These are phyloP conservation scores for Spirogloea muscicola DNA, from an alignment of 139 green algal genomes.

Conservation along the genomic window DNA sequence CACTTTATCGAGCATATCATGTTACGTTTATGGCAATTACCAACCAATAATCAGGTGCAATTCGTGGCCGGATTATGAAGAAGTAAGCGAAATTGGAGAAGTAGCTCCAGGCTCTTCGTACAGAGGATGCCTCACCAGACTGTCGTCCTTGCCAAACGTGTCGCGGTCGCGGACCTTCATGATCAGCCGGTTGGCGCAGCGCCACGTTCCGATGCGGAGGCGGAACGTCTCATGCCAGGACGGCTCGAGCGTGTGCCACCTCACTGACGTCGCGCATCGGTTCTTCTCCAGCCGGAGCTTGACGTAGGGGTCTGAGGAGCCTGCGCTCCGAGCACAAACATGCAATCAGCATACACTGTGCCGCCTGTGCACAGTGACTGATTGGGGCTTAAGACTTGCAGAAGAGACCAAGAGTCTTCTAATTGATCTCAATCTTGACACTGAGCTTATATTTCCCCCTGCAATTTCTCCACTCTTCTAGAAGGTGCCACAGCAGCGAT, in stretches of 20 bases:
- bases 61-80: too few species aligned
- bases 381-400: background rate
- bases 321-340: background rate
- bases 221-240: conserved; percentile 4
- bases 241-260: background rate
- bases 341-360: background rate
- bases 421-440: background rate
- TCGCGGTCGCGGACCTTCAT: background rate
- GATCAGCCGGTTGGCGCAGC: background rate
- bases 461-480: too few species aligned
- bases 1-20: too few species aligned
- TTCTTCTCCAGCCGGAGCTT: background rate
- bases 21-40: too few species aligned
- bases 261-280: background rate
- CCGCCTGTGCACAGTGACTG: background rate
- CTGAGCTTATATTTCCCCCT: too few species aligned
- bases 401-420: background rate
- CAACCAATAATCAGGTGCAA: too few species aligned
- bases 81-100: too few species aligned
- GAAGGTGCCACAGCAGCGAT: too few species aligned
- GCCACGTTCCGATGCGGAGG: background rate
- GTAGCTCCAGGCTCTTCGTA: too few species aligned
- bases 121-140: too few species aligned
- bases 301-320: background rate
- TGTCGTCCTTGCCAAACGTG: background rate